Conservation (phyloP, 2,329 filamentous ascomycete species). For the Claviceps pusilla region DNA sequence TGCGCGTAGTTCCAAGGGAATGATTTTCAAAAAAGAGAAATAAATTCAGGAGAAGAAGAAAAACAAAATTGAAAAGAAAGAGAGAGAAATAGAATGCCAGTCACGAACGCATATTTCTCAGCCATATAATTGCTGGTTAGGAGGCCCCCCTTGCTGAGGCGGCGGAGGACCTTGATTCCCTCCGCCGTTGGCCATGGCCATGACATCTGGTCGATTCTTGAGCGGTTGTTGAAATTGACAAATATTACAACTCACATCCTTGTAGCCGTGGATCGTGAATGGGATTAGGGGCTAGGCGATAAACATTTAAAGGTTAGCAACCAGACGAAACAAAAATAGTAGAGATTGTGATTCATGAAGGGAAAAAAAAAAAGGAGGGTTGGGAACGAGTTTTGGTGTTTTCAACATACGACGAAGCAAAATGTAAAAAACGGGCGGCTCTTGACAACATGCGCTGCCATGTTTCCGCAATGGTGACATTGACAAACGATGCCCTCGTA, state of each 20-base stretch:
- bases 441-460: constrained; percentile 44
- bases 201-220: constrained; percentile 40
- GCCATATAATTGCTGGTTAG: background rate
- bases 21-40: no score
- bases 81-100: background rate
- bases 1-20: background rate
- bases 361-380: background rate
- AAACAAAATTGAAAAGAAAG: background rate
- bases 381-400: background rate
- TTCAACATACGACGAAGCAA: constrained; percentile 49
- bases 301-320: background rate
- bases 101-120: background rate
- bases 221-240: constrained; percentile 62
- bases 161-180: constrained; percentile 15
- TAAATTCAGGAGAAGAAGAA: no score
- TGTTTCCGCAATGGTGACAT: constrained; percentile 54
- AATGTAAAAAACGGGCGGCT: constrained; percentile 63
- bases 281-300: constrained; percentile 48
- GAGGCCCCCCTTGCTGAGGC: constrained; percentile 6
- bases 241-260: constrained; percentile 58
- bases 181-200: constrained; percentile 32
- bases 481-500: constrained; percentile 48
- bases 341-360: background rate
- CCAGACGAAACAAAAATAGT: no score
- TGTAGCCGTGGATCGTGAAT: constrained; percentile 50